Base-by-base conservation (phyloP, 108 stramenopile species). In the Cylindrotheca closterium region DNA sequence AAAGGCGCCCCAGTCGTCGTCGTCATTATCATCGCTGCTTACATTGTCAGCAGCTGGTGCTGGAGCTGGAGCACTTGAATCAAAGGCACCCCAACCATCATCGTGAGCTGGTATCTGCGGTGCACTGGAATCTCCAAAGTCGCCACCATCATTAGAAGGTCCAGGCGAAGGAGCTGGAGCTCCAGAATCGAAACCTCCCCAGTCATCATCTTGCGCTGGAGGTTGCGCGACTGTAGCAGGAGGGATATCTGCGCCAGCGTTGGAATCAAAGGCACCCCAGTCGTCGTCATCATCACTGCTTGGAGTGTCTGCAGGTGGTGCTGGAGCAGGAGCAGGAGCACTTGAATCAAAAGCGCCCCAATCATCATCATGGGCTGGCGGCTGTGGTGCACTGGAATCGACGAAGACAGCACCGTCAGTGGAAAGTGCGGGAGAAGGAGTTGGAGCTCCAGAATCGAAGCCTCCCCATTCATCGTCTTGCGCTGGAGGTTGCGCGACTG, bases 391-490 rank as follows among this genome's bases (percentile, higher is more conserved):
- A 19, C 61, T 65, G 27, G 67, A 67, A 19, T 32, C 63, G 26
- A 57, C 70, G 58, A 71, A 71, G n/a, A n/a, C n/a, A 7, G 25
- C 58, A 19, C 68, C 67, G 46, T 52, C 71, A 25, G 1, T 32
- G n/a, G n/a, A n/a, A n/a, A n/a, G n/a, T 42, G 37, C 37, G 15
- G 37, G 37, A 42, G 37, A 15, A 7, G 7, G 10, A 42, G 37
- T 10, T 10, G 37, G 15, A 7, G 15, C 15, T 7, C 37, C 37
- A 37, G 52, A 29, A 23, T 45, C 54, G 32, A 68, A 78, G 19
- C 47, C 69, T 22, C 77, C 77, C 34, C 58, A 70, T 30, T 80
- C 67, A 7, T 71, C 73, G 19, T 73, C 66, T 10, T 42, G 7
- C 15, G 37, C 15, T 15, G 7, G 10, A 10, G 7, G 10, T 42